Evolutionary conservation across 2,329 filamentous ascomycete species (phyloP).

Genomic region (Sclerotinia borealis): DNA sequence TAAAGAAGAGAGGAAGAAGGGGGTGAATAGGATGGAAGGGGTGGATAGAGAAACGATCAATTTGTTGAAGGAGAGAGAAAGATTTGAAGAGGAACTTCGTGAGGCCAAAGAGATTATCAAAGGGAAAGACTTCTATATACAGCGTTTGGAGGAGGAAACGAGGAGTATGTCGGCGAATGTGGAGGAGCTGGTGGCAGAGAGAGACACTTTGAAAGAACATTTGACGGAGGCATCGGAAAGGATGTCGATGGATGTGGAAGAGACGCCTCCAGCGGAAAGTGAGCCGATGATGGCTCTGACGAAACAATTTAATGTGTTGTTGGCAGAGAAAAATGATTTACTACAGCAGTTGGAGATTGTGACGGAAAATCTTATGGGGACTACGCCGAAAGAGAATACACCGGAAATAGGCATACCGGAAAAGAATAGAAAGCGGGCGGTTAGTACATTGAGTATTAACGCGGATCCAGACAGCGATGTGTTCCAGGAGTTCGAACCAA

Average conservation of each 20-base stretch:
- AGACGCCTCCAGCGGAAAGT: neutral
- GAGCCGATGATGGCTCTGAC: neutral
- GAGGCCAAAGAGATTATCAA: neutral
- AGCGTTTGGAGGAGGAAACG: neutral
- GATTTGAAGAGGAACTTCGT: neutral
- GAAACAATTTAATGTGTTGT: neutral
- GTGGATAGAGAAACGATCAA: no score
- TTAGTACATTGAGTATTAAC: neutral
- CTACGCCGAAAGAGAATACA: neutral
- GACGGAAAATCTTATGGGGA: neutral
- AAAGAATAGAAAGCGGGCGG: neutral
- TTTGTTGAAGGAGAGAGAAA: neutral
- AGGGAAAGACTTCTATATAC: neutral
- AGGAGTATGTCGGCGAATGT: neutral
- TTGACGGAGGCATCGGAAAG: neutral
- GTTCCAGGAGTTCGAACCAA: neutral
- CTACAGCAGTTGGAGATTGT: conserved; percentile 1
- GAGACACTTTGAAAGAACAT: neutral
- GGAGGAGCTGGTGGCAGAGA: neutral
- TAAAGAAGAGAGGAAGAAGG: neutral
- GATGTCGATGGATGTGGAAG: no score
- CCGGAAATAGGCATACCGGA: neutral
- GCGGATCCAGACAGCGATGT: neutral
- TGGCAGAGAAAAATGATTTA: neutral
- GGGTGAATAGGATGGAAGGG: neutral